Evolutionary conservation across 495 filamentous ascomycete species (phyloP), one percentile per base, ranked within the genome.

Genomic region (Melanomma pulvis-pyrius): DNA sequence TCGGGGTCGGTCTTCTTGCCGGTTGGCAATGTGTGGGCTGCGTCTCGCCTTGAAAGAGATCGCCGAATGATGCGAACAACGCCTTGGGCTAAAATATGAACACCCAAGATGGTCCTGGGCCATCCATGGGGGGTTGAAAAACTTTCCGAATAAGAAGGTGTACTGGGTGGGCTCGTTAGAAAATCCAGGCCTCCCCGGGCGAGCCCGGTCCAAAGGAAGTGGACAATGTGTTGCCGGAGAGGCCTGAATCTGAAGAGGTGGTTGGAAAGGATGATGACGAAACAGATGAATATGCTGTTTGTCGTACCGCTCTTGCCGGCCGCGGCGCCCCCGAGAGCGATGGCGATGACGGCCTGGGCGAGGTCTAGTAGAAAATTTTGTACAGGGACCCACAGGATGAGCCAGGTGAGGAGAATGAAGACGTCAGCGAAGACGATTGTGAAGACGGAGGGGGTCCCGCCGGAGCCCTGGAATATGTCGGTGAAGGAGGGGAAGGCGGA

Each of bases 281-380:
- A 86, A 74, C 91, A 96, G 36, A 94, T 82, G 46, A 90, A 80
- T 63, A 88, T 87, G 73, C 87, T 90, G 72, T 85, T 87, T 26
- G 61, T 92, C 78, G 55, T 90, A 19, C 75, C 74, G 47, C 68
- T 70, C 65, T 89, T 91, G 54, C 85, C 88, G 8, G 89, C 81
- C 30, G 86, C 89, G 53, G 92, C 92, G 47, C 94, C 94, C 59
- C 94, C 94, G 21, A 98, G 81, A 1, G 92, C 94, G 48, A 97
- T 86, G 49, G 94, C 93, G 66, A 98, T 96, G 71, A 98, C 92
- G 44, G 93, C 92, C 76, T 98, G 93, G 41, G 94, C 92, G n/a
- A 98, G 82, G 72, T 98, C 94, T 74, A 98, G 82, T 34, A 92
- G 88, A 71, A 96, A 89, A 72, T 90, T 89, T 74, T 96, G 92